Evolutionary conservation across 2,329 filamentous ascomycete species (phyloP).

Genomic region (Penicillium crustosum): DNA sequence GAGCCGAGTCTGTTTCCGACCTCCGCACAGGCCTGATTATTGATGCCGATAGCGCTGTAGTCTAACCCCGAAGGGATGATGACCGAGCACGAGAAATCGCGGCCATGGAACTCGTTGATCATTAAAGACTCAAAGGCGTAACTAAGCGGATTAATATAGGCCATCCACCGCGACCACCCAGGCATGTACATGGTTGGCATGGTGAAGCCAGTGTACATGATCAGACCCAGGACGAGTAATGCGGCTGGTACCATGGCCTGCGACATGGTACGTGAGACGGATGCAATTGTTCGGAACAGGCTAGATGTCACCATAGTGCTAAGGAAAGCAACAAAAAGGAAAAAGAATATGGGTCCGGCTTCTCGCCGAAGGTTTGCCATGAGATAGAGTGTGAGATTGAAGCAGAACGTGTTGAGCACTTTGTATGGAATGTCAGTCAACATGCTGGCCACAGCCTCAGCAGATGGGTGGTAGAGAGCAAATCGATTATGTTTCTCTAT

Average conservation of each 20-base stretch:
- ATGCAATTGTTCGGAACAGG: constrained; percentile 75
- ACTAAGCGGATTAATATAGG: constrained; percentile 73
- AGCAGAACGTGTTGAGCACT: constrained; percentile 67
- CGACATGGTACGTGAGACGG: constrained; percentile 63
- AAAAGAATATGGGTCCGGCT: constrained; percentile 78
- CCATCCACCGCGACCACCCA: constrained; percentile 78
- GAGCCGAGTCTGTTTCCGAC: not conserved
- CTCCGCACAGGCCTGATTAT: constrained; percentile 40
- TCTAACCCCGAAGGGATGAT: constrained; percentile 43
- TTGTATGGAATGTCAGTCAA: constrained; percentile 65
- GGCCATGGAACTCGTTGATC: constrained; percentile 75
- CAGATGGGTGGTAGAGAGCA: no score
- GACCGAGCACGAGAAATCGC: constrained; percentile 53
- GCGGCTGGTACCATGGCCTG: constrained; percentile 57
- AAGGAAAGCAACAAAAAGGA: constrained; percentile 70
- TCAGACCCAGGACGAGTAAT: constrained; percentile 44
- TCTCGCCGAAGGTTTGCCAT: constrained; percentile 75
- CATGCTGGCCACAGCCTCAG: constrained; percentile 5
- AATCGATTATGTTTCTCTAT: no score
- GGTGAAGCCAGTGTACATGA: constrained; percentile 52
- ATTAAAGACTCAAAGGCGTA: constrained; percentile 80
- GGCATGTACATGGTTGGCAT: constrained; percentile 61
- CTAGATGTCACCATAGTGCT: constrained; percentile 75
- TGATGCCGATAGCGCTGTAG: constrained; percentile 36
- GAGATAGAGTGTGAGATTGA: constrained; percentile 80